These are phyloP conservation scores for Pythium rhizo-oryzae DNA, from an alignment of 352 stramenopile species.

Conservation along the genomic window DNA sequence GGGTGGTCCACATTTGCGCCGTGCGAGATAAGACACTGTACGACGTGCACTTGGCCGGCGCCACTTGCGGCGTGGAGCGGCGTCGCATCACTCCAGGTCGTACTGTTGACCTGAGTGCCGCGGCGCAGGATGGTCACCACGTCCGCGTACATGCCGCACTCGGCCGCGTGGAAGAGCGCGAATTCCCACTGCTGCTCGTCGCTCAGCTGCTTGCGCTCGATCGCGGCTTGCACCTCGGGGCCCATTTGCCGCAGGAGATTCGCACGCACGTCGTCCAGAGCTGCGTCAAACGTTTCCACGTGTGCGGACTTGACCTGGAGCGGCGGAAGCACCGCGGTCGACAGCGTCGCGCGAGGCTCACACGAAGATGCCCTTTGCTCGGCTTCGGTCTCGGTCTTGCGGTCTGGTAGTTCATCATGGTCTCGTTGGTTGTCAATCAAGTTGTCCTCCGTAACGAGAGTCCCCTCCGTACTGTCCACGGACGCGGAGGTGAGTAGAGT, in stretches of 20 bases:
- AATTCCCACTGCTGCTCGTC: slow-evolving; percentile 53
- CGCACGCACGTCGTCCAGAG: slow-evolving; percentile 53
- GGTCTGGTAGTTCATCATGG: not conserved
- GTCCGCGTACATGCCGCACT: slow-evolving; percentile 48
- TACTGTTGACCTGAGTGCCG: slow-evolving; percentile 44
- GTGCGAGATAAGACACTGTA: slow-evolving; percentile 44
- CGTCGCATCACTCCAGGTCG: slow-evolving; percentile 40
- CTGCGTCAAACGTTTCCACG: slow-evolving; percentile 39
- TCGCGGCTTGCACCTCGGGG: not conserved
- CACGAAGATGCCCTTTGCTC: no score
- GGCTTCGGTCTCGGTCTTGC: no score
- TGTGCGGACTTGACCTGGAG: slow-evolving; percentile 37
- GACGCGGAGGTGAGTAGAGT: not conserved
- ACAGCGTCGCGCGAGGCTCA: not conserved
- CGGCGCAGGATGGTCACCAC: slow-evolving; percentile 50
- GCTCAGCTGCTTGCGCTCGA: slow-evolving; percentile 14
- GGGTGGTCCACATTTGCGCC: slow-evolving; percentile 46
- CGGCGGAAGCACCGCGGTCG: slow-evolving; percentile 34
- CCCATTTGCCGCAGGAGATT: slow-evolving; percentile 35
- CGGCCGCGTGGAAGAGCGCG: slow-evolving; percentile 51
- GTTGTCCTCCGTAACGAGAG: not conserved
- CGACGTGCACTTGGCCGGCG: slow-evolving; percentile 49
- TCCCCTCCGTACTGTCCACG: not conserved
- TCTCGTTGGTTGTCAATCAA: not conserved
- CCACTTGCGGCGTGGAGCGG: slow-evolving; percentile 53